Evolutionary conservation across 345 rosid genomes (phyloP), one percentile per base, ranked within the genome.

Genomic region (Syzygium oleosum): DNA sequence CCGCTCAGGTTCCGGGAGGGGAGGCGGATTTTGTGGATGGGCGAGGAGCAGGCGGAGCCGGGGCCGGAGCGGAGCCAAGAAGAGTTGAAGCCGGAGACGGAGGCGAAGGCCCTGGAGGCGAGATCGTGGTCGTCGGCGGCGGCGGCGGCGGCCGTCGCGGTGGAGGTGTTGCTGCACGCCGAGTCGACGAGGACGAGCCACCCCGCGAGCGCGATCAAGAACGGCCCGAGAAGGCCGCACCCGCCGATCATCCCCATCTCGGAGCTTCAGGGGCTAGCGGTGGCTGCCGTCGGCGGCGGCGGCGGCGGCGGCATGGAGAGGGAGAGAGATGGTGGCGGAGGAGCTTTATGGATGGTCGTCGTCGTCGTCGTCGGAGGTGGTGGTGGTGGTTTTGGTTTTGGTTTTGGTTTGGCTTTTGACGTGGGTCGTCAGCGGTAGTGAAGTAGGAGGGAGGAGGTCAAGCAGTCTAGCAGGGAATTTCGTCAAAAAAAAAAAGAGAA

Each of bases 1-100:
- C 99, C 98, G 88, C 90, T 93, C 25, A 97, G 87, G 87, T 93
- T 94, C 88, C 89, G 92, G 12, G 99, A 95, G 34, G 96, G 87
- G 34, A 97, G 89, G 22, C 85, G 88, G 41, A 97, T 85, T 41
- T 90, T 89, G 83, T 7, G 85, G 84, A 88, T 90, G 92, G 51
- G 21, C 17, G 95, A 93, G 91, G 98, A 93, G 95, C 93, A 93
- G 3, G 59, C 22, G 63, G 87, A 55, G 94, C 21, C 52, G 87
- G 52, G 5, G n/a, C 7, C 49, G 21, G 87, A 31, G 65, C 4
- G 2, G 85, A 85, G 88, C 96, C 94, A 94, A 27, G 98, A 95
- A 83, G 86, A 29, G 90, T 94, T 90, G 95, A 97, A 95, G 3
- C 94, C 95, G 61, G 97, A 91, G 84, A 96, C 95, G 41, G 93